Percentiles rank a stretch among this genome's conserved stretches.
Evolutionary conservation across 164 flowering plant genomes (phyloP).

Genomic region (Kalanchoe fedtschenkoi): DNA sequence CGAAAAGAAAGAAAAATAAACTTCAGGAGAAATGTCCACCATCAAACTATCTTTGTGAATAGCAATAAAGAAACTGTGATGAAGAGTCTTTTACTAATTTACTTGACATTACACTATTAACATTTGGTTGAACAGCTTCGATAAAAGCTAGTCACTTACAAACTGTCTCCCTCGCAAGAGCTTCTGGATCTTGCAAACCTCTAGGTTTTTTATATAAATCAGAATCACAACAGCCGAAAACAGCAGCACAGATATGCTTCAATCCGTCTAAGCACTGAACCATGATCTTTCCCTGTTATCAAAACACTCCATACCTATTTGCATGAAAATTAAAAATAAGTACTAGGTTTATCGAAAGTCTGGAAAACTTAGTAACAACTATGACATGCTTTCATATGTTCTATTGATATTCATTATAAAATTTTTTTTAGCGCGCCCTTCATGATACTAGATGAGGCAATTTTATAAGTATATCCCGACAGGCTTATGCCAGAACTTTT

Average conservation of each 20-base stretch:
- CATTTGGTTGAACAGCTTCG: neutral
- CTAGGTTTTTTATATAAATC: slow-evolving; percentile 35
- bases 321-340: neutral
- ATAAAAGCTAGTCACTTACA: slow-evolving; percentile 30
- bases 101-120: neutral
- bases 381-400: too few relatives aligned
- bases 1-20: slow-evolving; percentile 6
- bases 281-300: slow-evolving; percentile 38
- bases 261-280: slow-evolving; percentile 64
- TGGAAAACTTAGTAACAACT: neutral
- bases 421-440: too few relatives aligned
- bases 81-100: neutral
- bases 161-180: slow-evolving; percentile 61
- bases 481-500: too few relatives aligned
- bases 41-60: too few relatives aligned
- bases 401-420: too few relatives aligned
- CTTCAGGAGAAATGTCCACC: neutral
- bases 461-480: too few relatives aligned
- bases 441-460: too few relatives aligned
- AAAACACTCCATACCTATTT: slow-evolving; percentile 46
- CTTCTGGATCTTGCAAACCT: slow-evolving; percentile 56
- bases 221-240: slow-evolving; percentile 41
- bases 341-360: neutral
- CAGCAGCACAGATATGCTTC: slow-evolving; percentile 39
- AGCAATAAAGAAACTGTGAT: neutral